These are phyloP conservation scores for Stylonectria norvegica DNA, from an alignment of 2,329 filamentous ascomycete species.

Conservation along the genomic window DNA sequence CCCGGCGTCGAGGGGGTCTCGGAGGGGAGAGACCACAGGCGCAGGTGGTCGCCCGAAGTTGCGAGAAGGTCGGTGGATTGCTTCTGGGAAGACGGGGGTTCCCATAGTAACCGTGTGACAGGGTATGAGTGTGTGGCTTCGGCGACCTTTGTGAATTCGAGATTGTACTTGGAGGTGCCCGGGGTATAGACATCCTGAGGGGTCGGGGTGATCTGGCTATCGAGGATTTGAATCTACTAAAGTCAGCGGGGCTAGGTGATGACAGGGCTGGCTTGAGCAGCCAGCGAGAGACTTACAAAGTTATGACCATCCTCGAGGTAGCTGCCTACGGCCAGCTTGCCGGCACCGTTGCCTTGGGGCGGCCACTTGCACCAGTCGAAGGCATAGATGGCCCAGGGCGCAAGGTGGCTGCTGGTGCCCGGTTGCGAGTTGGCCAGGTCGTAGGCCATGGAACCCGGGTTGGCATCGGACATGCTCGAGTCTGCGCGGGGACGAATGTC, in stretches of 20 bases:
- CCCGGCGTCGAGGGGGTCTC: slow-evolving; percentile 54
- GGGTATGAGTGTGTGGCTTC: slow-evolving; percentile 98
- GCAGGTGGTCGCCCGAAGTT: slow-evolving; percentile 90
- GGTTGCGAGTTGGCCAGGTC: slow-evolving; percentile 63
- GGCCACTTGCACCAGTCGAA: slow-evolving; percentile 99
- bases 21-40: slow-evolving; percentile 86
- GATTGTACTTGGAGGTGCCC: slow-evolving; percentile 66
- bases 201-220: slow-evolving; percentile 74
- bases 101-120: slow-evolving; percentile 92
- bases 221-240: slow-evolving; percentile 87
- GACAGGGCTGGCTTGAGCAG: background rate
- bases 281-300: slow-evolving; percentile 57
- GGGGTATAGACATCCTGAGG: slow-evolving; percentile 65
- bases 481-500: slow-evolving; percentile 88
- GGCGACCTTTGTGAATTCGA: slow-evolving; percentile 90
- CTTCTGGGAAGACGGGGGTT: slow-evolving; percentile 91
- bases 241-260: slow-evolving; percentile 7
- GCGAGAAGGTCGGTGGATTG: slow-evolving; percentile 92
- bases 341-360: slow-evolving; percentile 72
- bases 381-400: slow-evolving; percentile 93
- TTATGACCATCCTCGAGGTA: slow-evolving; percentile 98
- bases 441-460: slow-evolving; percentile 59
- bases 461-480: slow-evolving; percentile 71
- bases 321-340: slow-evolving; percentile 92
- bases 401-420: slow-evolving; percentile 86